Percentiles rank a stretch among this genome's conserved stretches.
Conservation (phyloP, 1,284 basidiomycete genomes). For the Malassezia arunalokei region DNA sequence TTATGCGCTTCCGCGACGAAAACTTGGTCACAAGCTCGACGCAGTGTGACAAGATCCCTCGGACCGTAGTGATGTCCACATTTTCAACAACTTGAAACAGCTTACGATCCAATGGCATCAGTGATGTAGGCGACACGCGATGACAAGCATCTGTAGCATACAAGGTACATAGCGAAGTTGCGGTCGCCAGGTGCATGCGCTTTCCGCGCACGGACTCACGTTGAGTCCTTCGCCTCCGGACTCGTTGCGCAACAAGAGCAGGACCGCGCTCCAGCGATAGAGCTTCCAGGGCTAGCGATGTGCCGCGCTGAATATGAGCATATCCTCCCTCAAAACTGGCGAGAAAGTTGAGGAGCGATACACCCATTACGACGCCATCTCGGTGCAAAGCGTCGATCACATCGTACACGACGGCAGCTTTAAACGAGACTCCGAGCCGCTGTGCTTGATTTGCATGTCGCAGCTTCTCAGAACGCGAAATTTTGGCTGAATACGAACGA, state of each 20-base stretch:
- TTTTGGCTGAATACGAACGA: neutral
- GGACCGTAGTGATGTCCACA: neutral
- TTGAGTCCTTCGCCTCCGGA: neutral
- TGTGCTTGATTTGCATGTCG: neutral
- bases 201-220: neutral
- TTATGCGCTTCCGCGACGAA: neutral
- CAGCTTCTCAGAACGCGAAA: neutral
- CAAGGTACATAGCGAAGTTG: neutral
- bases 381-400: neutral
- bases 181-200: constrained; percentile 5
- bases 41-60: neutral
- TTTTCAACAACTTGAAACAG: neutral
- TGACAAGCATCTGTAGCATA: neutral
- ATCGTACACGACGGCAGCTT: constrained; percentile 2
- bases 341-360: constrained; percentile 12
- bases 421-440: constrained; percentile 1
- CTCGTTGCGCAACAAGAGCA: neutral
- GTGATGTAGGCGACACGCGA: neutral
- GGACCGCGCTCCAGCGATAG: neutral
- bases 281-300: constrained; percentile 1
- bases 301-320: neutral
- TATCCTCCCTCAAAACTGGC: constrained; percentile 11
- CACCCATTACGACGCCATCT: constrained; percentile 10
- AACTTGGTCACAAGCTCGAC: neutral
- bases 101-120: neutral